Conservation (phyloP, 495 filamentous ascomycete species). For the Hypoxylon subgilvum region DNA sequence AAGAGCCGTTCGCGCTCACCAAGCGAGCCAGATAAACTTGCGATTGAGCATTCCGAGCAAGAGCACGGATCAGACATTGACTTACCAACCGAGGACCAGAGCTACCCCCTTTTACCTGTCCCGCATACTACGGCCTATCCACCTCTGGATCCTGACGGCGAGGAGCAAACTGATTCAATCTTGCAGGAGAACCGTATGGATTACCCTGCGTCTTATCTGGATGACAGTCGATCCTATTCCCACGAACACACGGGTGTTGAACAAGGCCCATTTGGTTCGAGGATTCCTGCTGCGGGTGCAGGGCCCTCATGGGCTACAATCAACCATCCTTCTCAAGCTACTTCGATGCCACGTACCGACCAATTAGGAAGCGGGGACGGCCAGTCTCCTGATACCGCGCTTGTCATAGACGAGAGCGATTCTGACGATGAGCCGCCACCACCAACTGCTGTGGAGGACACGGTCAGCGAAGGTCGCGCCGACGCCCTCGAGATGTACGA, state of each 20-base stretch:
- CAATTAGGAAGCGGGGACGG: slow-evolving; percentile 29
- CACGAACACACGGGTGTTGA: slow-evolving; percentile 15
- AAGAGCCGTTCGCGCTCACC: slow-evolving; percentile 15
- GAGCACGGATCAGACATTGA: background rate
- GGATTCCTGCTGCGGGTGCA: background rate
- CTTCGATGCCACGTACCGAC: slow-evolving; percentile 14
- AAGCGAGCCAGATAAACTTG: slow-evolving; percentile 37
- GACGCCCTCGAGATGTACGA: slow-evolving; percentile 37
- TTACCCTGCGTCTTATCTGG: slow-evolving; percentile 28
- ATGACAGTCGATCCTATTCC: slow-evolving; percentile 7
- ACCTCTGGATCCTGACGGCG: slow-evolving; percentile 23
- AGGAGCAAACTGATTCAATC: slow-evolving; percentile 2
- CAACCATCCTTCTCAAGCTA: slow-evolving; percentile 27
- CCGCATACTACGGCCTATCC: slow-evolving; percentile 20
- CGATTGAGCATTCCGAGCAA: slow-evolving; percentile 27
- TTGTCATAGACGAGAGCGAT: slow-evolving; percentile 38
- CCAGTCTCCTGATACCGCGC: slow-evolving; percentile 31
- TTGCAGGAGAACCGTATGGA: slow-evolving; percentile 2
- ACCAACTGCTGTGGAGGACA: slow-evolving; percentile 26
- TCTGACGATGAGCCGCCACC: slow-evolving; percentile 28
- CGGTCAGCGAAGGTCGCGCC: slow-evolving; percentile 21
- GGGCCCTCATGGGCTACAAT: slow-evolving; percentile 24
- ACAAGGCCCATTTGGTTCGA: slow-evolving; percentile 1
- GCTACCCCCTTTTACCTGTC: slow-evolving; percentile 7
- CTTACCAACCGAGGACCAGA: slow-evolving; percentile 6